These are phyloP conservation scores for Calonectria ilicicola DNA, from an alignment of 2,329 filamentous ascomycete genomes.

Conservation along the genomic window DNA sequence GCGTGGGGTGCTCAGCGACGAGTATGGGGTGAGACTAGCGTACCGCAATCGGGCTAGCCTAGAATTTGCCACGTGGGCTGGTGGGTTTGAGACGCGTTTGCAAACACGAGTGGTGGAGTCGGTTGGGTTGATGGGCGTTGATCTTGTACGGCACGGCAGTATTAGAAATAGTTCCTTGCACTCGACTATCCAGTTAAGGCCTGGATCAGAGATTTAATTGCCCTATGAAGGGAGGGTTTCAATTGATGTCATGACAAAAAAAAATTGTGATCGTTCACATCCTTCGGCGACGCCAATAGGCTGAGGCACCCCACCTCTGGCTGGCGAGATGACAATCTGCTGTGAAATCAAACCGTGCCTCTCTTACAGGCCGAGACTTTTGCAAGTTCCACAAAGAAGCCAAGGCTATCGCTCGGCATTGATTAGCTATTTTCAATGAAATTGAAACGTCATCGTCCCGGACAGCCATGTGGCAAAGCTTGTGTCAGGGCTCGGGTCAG, in stretches of 20 bases:
- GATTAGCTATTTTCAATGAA: conserved; percentile 16
- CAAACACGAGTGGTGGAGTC: conserved; percentile 40
- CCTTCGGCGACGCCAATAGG: background rate
- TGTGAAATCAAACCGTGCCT: conserved; percentile 6
- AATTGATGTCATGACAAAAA: background rate
- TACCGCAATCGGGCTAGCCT: conserved; percentile 12
- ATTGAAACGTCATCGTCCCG: conserved; percentile 18
- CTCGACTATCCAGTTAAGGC: conserved; percentile 7
- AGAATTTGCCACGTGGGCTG: conserved; percentile 46
- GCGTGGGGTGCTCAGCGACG: conserved; percentile 30
- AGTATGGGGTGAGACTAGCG: conserved; percentile 34
- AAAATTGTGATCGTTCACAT: background rate
- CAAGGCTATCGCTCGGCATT: conserved; percentile 18
- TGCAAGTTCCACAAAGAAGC: conserved; percentile 26
- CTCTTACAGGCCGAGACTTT: conserved; percentile 12
- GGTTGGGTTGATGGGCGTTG: conserved; percentile 14
- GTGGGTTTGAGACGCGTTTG: conserved; percentile 40
- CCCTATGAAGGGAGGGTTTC: background rate
- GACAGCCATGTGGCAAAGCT: conserved; percentile 38
- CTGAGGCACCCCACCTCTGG: background rate
- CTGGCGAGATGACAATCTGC: conserved; percentile 10
- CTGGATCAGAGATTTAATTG: conserved; percentile 21
- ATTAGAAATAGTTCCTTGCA: conserved; percentile 6
- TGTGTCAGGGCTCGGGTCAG: conserved; percentile 26
- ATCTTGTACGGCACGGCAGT: conserved; percentile 23